Evolutionary conservation across 2,329 filamentous ascomycete genomes (phyloP).

Genomic region (Aspergillus sp.): DNA sequence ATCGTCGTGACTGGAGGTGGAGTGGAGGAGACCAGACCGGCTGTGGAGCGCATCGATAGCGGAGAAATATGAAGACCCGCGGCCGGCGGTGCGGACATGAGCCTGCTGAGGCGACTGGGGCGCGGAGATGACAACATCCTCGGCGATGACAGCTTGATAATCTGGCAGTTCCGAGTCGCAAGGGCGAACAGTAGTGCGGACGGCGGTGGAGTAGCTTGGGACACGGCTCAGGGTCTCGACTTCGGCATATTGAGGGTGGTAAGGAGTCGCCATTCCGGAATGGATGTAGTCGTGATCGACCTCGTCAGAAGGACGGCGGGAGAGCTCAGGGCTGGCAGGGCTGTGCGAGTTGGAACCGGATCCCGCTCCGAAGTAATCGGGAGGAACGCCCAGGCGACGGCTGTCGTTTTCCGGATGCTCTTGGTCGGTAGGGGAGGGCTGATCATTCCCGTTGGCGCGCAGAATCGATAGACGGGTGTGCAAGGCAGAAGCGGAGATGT

Average conservation of each 20-base stretch:
- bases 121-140: conserved; percentile 28
- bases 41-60: conserved; percentile 27
- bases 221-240: conserved; percentile 70
- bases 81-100: conserved; percentile 41
- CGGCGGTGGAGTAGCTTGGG: conserved; percentile 74
- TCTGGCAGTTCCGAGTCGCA: conserved; percentile 62
- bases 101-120: conserved; percentile 43
- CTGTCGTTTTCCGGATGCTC: conserved; percentile 26
- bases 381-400: conserved; percentile 29
- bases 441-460: conserved; percentile 37
- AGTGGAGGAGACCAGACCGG: conserved; percentile 28
- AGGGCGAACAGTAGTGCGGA: conserved; percentile 63
- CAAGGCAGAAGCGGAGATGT: conserved; percentile 65
- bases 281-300: conserved; percentile 45
- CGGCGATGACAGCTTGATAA: conserved; percentile 60
- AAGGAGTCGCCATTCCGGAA: conserved; percentile 46
- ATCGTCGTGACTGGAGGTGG: conserved; percentile 32
- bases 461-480: conserved; percentile 68
- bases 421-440: conserved; percentile 26
- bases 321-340: conserved; percentile 41
- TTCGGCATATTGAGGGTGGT: conserved; percentile 53
- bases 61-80: conserved; percentile 32
- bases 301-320: conserved; percentile 52
- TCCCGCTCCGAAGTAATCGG: conserved; percentile 35
- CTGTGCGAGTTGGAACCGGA: conserved; percentile 38